Conservation (phyloP, 2,329 filamentous ascomycete genomes). For the Fusarium luffae region DNA sequence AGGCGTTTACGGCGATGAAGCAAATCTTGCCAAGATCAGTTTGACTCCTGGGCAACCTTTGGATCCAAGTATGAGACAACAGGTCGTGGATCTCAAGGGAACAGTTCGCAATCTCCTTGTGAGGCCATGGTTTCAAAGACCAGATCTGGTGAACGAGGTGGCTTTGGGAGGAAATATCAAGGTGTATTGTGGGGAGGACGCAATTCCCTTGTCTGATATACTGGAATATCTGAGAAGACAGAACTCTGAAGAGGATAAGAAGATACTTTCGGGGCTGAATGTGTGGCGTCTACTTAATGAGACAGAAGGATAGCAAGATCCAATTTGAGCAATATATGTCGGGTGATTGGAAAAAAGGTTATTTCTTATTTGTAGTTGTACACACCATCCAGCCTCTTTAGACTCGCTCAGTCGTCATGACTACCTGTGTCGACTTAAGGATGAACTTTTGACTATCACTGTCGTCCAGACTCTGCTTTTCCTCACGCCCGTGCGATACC, state of each 20-base stretch:
- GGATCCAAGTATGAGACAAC: accelerated
- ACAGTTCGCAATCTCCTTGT: neutral
- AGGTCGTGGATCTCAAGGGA: neutral
- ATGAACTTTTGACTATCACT: conserved; percentile 41
- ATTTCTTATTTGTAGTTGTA: too few relatives aligned
- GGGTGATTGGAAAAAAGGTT: too few relatives aligned
- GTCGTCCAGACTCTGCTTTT: conserved; percentile 34
- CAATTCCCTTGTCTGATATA: neutral
- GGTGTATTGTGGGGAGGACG: neutral
- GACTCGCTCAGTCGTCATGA: conserved; percentile 1
- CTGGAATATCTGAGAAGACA: neutral
- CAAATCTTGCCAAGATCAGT: neutral
- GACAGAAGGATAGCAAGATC: neutral
- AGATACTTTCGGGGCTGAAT: neutral
- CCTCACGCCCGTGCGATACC: neutral
- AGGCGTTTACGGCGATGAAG: neutral
- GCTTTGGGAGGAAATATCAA: neutral
- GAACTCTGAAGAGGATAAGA: neutral
- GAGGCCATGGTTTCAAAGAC: neutral
- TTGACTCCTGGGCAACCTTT: neutral
- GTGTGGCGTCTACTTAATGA: neutral
- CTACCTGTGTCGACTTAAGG: conserved; percentile 37
- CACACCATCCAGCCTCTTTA: neutral
- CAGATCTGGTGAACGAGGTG: neutral
- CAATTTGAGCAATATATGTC: too few relatives aligned